These are phyloP conservation scores for Trametes cubensis DNA, from an alignment of 768 basidiomycete genomes.

Conservation along the genomic window DNA sequence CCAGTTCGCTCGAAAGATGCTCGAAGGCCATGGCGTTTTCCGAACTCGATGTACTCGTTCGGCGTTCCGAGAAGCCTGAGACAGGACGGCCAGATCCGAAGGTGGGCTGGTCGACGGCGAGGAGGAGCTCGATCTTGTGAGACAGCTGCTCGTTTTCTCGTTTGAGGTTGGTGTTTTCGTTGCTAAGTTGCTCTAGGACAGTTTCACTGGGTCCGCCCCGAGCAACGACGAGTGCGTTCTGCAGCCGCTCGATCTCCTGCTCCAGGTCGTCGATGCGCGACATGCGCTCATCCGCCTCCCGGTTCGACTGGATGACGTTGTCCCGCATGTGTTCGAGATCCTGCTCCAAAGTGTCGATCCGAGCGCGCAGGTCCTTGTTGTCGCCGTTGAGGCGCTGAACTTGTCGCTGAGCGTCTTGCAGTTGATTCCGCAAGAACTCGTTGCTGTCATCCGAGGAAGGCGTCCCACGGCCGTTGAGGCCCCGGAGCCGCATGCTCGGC, in stretches of 20 bases:
- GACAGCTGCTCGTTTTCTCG: conserved; percentile 87
- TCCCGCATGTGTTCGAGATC: conserved; percentile 74
- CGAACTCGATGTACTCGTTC: conserved; percentile 77
- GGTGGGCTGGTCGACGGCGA: conserved; percentile 81
- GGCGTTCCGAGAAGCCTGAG: conserved; percentile 59
- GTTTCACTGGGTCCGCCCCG: conserved; percentile 80
- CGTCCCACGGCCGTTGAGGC: conserved; percentile 74
- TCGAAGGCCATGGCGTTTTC: conserved; percentile 80
- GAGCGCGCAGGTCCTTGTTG: conserved; percentile 74
- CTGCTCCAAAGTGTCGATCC: conserved; percentile 72
- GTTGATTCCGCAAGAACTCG: conserved; percentile 67
- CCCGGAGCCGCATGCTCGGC: conserved; percentile 50
- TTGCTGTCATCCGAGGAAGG: conserved; percentile 73
- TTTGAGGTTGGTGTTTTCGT: conserved; percentile 77
- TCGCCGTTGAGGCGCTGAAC: conserved; percentile 69
- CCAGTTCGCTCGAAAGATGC: conserved; percentile 77
- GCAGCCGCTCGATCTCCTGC: conserved; percentile 75
- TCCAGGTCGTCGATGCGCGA: conserved; percentile 79
- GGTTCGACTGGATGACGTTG: conserved; percentile 68
- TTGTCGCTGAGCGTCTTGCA: conserved; percentile 79
- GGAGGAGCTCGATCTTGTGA: conserved; percentile 87
- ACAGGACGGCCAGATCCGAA: conserved; percentile 64
- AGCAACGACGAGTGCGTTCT: conserved; percentile 70
- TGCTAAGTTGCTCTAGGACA: conserved; percentile 76
- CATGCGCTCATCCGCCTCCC: conserved; percentile 78